These are phyloP conservation scores for Zygosaccharomyces pseudobailii DNA, from an alignment of 1,139 yeast species.

Conservation along the genomic window DNA sequence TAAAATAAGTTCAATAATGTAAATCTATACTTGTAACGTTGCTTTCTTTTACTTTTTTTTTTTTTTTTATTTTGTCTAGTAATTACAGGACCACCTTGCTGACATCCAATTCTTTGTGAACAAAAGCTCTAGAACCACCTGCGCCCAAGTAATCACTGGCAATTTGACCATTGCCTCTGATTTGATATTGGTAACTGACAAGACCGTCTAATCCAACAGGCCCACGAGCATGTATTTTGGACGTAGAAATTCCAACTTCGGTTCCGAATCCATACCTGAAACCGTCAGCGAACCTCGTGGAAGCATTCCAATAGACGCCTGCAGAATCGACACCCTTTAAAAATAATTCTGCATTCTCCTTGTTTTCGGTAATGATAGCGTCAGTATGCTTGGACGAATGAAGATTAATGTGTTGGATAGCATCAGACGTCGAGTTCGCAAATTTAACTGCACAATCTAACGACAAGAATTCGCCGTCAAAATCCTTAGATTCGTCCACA, in stretches of 20 bases:
- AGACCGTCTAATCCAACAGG: constrained; percentile 98
- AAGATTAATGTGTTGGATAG: constrained; percentile 74
- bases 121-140: constrained; percentile 79
- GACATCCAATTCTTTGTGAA: constrained; percentile 58
- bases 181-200: constrained; percentile 90
- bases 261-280: constrained; percentile 98
- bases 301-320: constrained; percentile 98
- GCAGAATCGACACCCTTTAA: constrained; percentile 87
- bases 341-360: constrained; percentile 66
- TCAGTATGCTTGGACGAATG: constrained; percentile 98
- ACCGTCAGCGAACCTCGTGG: constrained; percentile 97
- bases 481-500: constrained; percentile 55
- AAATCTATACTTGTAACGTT: background rate
- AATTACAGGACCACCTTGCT: constrained; percentile 20
- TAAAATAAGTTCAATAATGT: background rate
- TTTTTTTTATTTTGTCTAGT: too few relatives aligned
- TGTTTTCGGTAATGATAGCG: constrained; percentile 73
- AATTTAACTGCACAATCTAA: constrained; percentile 72
- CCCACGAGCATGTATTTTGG: constrained; percentile 95
- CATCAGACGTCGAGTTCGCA: constrained; percentile 56
- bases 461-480: constrained; percentile 77
- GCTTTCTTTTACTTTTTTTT: background rate
- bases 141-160: constrained; percentile 91
- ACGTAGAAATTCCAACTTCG: constrained; percentile 96
- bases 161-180: constrained; percentile 86